Evolutionary conservation across 2,329 filamentous ascomycete genomes (phyloP).

Genomic region (Colletotrichum lupini): DNA sequence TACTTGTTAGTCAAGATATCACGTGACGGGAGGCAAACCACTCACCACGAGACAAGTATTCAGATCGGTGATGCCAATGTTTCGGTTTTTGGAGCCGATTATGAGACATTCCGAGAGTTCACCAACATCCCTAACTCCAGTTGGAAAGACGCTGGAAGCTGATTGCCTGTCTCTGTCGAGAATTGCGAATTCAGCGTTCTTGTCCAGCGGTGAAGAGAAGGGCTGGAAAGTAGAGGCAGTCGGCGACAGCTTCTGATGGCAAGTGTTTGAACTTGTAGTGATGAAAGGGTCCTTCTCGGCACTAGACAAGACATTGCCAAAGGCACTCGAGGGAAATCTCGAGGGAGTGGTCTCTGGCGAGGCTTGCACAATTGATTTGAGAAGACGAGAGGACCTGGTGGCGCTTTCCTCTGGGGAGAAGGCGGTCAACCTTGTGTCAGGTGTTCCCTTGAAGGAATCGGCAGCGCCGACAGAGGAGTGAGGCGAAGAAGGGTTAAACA

Average conservation of each 20-base stretch:
- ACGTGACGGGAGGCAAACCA: not conserved
- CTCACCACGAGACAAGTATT: constrained; percentile 58
- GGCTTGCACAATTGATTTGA: constrained; percentile 46
- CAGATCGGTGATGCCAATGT: constrained; percentile 49
- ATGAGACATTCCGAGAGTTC: constrained; percentile 22
- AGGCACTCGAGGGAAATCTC: constrained; percentile 41
- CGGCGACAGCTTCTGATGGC: constrained; percentile 66
- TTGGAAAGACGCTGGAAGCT: not conserved
- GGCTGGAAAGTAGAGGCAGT: constrained; percentile 73
- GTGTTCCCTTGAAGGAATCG: constrained; percentile 71
- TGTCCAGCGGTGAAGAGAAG: constrained; percentile 42
- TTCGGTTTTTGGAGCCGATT: constrained; percentile 9
- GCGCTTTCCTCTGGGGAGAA: constrained; percentile 72
- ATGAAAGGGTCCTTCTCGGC: constrained; percentile 67
- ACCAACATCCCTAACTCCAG: not conserved
- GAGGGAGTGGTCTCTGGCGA: constrained; percentile 44
- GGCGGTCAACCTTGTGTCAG: constrained; percentile 71
- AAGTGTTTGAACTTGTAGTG: constrained; percentile 48
- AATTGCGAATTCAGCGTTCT: not conserved
- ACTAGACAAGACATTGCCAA: constrained; percentile 39
- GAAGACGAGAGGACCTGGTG: constrained; percentile 53
- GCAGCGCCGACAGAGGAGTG: constrained; percentile 62
- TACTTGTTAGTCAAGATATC: not conserved
- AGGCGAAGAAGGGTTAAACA: constrained; percentile 59
- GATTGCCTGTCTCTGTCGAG: not conserved